These are phyloP conservation scores for Candida gorgasii DNA, from an alignment of 805 yeast species.

Conservation along the genomic window DNA sequence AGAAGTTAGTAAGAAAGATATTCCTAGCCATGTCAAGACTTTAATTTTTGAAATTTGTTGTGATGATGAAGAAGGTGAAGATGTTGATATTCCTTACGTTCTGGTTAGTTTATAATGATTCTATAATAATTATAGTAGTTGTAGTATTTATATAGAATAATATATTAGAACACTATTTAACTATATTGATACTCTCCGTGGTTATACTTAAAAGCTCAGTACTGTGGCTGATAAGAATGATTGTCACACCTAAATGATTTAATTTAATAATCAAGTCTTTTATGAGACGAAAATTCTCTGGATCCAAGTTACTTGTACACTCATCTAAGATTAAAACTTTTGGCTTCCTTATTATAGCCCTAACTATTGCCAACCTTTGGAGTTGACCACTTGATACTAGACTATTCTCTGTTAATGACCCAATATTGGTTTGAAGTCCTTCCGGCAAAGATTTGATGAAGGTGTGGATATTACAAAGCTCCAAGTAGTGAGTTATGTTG, in stretches of 20 bases:
- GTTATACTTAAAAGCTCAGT: slow-evolving; percentile 62
- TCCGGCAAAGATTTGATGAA: slow-evolving; percentile 57
- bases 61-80: slow-evolving; percentile 91
- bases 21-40: slow-evolving; percentile 71
- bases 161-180: slow-evolving; percentile 24
- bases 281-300: slow-evolving; percentile 55
- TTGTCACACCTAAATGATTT: slow-evolving; percentile 42
- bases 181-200: slow-evolving; percentile 49
- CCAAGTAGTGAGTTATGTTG: slow-evolving; percentile 41
- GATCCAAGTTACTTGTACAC: slow-evolving; percentile 85
- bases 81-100: slow-evolving; percentile 90
- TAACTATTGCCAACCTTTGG: slow-evolving; percentile 80
- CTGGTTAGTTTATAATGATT: slow-evolving; percentile 43
- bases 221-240: slow-evolving; percentile 74
- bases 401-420: slow-evolving; percentile 33
- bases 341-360: slow-evolving; percentile 75
- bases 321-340: slow-evolving; percentile 76
- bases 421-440: slow-evolving; percentile 60
- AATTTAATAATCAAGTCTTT: slow-evolving; percentile 51
- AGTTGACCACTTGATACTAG: slow-evolving; percentile 87
- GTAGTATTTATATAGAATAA: neutral
- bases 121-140: too few relatives aligned
- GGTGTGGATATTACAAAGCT: slow-evolving; percentile 50
- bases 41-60: slow-evolving; percentile 88
- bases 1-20: slow-evolving; percentile 79